A percentile compares a stretch with the other conserved stretches of the same genome.
phyloP scores from a whole-genome alignment of 2,329 filamentous ascomycete genomes.

The Diplocarpon mali region DNA sequence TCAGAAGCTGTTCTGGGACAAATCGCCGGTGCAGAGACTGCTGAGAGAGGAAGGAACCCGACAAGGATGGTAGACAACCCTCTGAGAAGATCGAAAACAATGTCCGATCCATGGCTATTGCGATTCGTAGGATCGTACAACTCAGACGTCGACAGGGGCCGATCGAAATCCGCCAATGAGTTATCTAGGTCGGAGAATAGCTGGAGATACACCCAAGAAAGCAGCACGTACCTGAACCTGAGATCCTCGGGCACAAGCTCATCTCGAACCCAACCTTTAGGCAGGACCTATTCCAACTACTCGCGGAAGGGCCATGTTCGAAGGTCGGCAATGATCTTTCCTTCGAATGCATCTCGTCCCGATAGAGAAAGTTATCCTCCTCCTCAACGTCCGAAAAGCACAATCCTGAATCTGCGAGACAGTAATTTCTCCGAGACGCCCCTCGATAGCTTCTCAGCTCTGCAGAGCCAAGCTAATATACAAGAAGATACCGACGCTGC shows the following conservation, averaged over 20 bases:
- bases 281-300: slow-evolving; percentile 23
- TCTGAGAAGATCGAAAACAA: slow-evolving; percentile 12
- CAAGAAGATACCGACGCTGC: not conserved
- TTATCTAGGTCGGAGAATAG: slow-evolving; percentile 15
- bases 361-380: slow-evolving; percentile 10
- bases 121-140: slow-evolving; percentile 7
- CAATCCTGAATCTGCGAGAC: slow-evolving; percentile 18
- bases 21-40: slow-evolving; percentile 2
- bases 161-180: slow-evolving; percentile 22
- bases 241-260: slow-evolving; percentile 17
- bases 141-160: slow-evolving; percentile 6
- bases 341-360: slow-evolving; percentile 6
- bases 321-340: slow-evolving; percentile 12
- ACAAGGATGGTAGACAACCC: slow-evolving; percentile 4
- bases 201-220: slow-evolving; percentile 21
- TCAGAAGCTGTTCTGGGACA: not conserved
- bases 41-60: slow-evolving; percentile 1
- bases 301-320: slow-evolving; percentile 21
- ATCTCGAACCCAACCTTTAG: slow-evolving; percentile 9
- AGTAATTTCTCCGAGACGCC: slow-evolving; percentile 19
- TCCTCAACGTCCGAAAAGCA: not conserved
- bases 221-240: slow-evolving; percentile 13
- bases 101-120: slow-evolving; percentile 10
- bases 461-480: not conserved
- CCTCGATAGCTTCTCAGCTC: slow-evolving; percentile 18